A percentile compares a stretch with the other conserved stretches of the same genome.
These are phyloP conservation scores for Aspergillus diversus DNA, from an alignment of 495 filamentous ascomycete genomes.

Conservation along the genomic window DNA sequence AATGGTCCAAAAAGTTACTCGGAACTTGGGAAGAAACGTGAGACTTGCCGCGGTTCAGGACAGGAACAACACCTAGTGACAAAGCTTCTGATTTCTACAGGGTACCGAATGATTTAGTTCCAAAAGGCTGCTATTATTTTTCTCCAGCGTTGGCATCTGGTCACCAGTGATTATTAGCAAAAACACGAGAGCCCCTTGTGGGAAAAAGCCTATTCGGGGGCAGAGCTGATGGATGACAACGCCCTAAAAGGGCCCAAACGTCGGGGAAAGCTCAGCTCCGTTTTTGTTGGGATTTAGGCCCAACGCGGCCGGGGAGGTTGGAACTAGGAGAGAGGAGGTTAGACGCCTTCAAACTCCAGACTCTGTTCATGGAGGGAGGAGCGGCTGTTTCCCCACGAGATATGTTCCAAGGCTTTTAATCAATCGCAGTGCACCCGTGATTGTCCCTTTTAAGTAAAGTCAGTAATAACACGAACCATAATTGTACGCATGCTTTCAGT, in stretches of 20 bases:
- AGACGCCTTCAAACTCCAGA: neutral
- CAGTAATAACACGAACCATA: no score
- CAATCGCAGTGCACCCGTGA: neutral
- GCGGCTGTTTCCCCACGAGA: neutral
- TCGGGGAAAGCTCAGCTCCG: conserved; percentile 16
- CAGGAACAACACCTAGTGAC: conserved; percentile 6
- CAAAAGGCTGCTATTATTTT: neutral
- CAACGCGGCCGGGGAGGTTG: conserved; percentile 15
- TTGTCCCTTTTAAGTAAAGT: no score
- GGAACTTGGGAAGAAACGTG: neutral
- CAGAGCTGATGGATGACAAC: neutral
- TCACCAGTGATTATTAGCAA: neutral
- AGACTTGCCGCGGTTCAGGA: conserved; percentile 15
- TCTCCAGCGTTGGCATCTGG: neutral
- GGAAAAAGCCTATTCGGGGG: no score
- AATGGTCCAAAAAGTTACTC: neutral
- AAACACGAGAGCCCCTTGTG: neutral
- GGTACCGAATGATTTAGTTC: neutral
- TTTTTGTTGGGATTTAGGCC: conserved; percentile 31
- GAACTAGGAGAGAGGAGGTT: neutral
- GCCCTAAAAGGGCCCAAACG: neutral
- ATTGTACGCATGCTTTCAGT: no score
- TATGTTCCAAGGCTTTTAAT: neutral
- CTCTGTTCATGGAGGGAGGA: neutral
- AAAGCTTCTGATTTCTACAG: conserved; percentile 16